Evolutionary conservation across 2,329 filamentous ascomycete genomes (phyloP), one percentile per base, ranked within the genome.

Genomic region (Diaporthe citriasiana): DNA sequence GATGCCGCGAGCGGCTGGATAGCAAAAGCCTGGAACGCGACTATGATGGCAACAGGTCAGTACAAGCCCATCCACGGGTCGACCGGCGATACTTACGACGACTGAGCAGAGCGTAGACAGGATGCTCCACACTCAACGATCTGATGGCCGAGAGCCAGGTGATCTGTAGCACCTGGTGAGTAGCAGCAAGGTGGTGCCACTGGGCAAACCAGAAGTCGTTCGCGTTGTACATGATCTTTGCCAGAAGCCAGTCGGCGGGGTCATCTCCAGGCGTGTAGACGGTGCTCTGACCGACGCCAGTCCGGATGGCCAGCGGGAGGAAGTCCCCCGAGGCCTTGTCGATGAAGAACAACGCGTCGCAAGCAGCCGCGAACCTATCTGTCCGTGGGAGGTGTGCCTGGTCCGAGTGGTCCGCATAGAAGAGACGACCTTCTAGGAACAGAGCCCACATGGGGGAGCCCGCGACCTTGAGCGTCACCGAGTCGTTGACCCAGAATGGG

Each of bases 171-270:
- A 86, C 82, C 22, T 81, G 82, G 75, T 88, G 87, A 0, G 83
- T 84, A n/a, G 79, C 79, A 1, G 83, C 82, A 1, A 88, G 79
- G 75, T 88, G 86, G 72, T 83, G 81, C 79, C 82, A 84, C 70
- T 87, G 84, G 0, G 80, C 80, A 73, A 85, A 82, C 79, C 84
- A 87, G 47, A 87, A 80, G 75, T 88, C 85, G 68, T 88, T 87
- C 35, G 81, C 78, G 66, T 87, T 87, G 77, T 86, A 87, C 76
- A 86, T 82, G 56, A 87, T 84, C 79, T 89, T 88, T 8, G 87
- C 87, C 6, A 89, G 78, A 8, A 87, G 78, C 87, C 87, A 89
- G 78, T 89, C 86, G n/a, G 83, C 82, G 4, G 77, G 33, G 0
- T 75, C 69, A 73, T 89, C 87, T 0, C 81, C 77, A 3, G 86